Base-by-base conservation (phyloP, 2,329 filamentous ascomycete genomes). In the Diplodia scrobiculata region DNA sequence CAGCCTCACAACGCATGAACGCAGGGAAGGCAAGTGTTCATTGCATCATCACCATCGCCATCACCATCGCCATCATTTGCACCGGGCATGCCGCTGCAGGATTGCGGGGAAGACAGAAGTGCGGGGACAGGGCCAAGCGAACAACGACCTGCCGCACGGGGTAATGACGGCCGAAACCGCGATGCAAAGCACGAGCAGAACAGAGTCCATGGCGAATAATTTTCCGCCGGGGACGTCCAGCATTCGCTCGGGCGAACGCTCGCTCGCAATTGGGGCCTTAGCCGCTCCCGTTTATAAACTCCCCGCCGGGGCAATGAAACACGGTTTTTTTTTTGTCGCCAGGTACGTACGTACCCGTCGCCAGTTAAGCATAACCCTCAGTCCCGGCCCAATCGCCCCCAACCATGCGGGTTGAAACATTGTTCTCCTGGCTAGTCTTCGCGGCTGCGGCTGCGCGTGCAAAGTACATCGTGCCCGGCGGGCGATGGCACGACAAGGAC, bases 401-500 rank as follows among this genome's bases (percentile, higher is more conserved):
- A 17, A 32, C 38, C 32, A 53, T 41, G 32, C 38, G 52, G 60
- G 11, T 25, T 29, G 19, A 17, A 14, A 19, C 48, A 11, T 5
- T 53, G n/a, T 34, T 25, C n/a, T 52, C 50, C 38, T 19, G 53
- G 47, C 48, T 63, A 9, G 29, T 32, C 29, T n/a, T 53, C n/a
- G 60, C 25, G 29, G 60, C 36, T 5, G 60, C 21, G 11, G 60
- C 14, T 2, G 60, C 14, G 10, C 21, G 45, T n/a, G 79, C 80
- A 13, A 84, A 82, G 72, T 88, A 84, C 75, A 88, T 88, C 55
- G 85, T 87, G 2, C 86, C 86, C 0, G 86, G 86, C 3, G 86
- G 80, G 0, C 78, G 85, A 72, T 89, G 86, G 86, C 79, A 76
- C 19, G 86, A 87, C 69, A 88, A 84, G 0, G 80, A 86, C 2